phyloP scores from a whole-genome alignment of 176 grass and related monocot species.

The Miscanthus lutarioriparius region DNA sequence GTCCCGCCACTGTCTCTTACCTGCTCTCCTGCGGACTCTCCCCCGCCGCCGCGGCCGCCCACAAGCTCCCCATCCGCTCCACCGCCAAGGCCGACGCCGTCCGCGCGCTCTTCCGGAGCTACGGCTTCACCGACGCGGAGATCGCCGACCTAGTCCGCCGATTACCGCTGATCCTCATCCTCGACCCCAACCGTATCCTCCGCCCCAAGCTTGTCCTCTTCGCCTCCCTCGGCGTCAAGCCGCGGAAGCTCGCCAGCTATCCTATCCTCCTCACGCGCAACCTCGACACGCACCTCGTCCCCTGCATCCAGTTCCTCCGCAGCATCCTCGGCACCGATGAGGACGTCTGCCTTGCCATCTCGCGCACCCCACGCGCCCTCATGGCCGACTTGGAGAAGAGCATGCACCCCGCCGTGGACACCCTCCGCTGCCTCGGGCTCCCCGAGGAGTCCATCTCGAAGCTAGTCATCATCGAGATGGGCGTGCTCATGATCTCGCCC shows the following conservation, averaged over 20 bases:
- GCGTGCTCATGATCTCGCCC: constrained; percentile 12
- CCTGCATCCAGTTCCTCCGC: constrained; percentile 36
- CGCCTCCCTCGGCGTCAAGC: constrained; percentile 25
- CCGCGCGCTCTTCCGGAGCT: constrained; percentile 26
- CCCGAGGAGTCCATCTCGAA: constrained; percentile 15
- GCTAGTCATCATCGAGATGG: constrained; percentile 9
- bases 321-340: constrained; percentile 24
- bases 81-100: constrained; percentile 24
- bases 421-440: constrained; percentile 26
- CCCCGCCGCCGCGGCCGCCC: background rate
- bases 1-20: constrained; percentile 13
- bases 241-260: background rate
- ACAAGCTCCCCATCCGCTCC: background rate
- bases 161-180: background rate
- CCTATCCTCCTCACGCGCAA: constrained; percentile 2
- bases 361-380: background rate
- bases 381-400: background rate
- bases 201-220: constrained; percentile 56
- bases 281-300: constrained; percentile 37
- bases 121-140: constrained; percentile 45
- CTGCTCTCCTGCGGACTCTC: constrained; percentile 33
- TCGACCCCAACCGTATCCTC: constrained; percentile 33
- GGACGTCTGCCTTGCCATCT: background rate
- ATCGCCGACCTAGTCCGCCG: background rate
- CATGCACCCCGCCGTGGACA: constrained; percentile 33